A percentile compares a stretch with the other conserved stretches of the same genome.
These are phyloP conservation scores for Mantamonas sphyraenae DNA, from an alignment of 78 protist species.

Conservation along the genomic window DNA sequence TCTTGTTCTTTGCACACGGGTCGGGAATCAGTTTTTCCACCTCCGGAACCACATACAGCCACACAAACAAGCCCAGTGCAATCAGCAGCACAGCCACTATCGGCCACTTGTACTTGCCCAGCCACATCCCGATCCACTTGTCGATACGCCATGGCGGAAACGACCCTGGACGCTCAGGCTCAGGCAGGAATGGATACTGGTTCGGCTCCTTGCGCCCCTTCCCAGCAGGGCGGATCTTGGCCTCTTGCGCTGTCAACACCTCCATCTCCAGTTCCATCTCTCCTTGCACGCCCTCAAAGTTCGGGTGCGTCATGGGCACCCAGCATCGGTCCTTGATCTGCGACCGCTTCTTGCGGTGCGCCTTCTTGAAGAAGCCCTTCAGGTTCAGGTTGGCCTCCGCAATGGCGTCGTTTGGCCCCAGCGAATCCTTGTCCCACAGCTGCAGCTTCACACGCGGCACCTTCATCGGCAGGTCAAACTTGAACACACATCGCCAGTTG, in stretches of 20 bases:
- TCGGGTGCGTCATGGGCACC: constrained; percentile 27
- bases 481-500: constrained; percentile 32
- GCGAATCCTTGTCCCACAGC: constrained; percentile 30
- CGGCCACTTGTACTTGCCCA: neutral
- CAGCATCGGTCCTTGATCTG: constrained; percentile 8
- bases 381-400: constrained; percentile 32
- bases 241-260: constrained; percentile 9
- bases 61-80: too few species aligned
- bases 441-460: constrained; percentile 38
- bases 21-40: too few species aligned
- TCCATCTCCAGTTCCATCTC: neutral
- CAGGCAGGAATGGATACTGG: neutral
- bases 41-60: too few species aligned
- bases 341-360: neutral
- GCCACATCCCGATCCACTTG: neutral
- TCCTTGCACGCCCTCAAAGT: constrained; percentile 5
- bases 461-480: neutral
- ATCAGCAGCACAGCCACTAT: too few species aligned
- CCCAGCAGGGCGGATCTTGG: neutral
- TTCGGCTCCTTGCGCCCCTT: neutral
- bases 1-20: too few species aligned
- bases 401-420: constrained; percentile 22
- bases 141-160: neutral
- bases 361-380: constrained; percentile 8
- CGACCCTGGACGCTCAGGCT: neutral